Percentiles rank a stretch among this genome's conserved stretches.
These are phyloP conservation scores for Starmerella bombi DNA, from an alignment of 805 yeast genomes.

Conservation along the genomic window DNA sequence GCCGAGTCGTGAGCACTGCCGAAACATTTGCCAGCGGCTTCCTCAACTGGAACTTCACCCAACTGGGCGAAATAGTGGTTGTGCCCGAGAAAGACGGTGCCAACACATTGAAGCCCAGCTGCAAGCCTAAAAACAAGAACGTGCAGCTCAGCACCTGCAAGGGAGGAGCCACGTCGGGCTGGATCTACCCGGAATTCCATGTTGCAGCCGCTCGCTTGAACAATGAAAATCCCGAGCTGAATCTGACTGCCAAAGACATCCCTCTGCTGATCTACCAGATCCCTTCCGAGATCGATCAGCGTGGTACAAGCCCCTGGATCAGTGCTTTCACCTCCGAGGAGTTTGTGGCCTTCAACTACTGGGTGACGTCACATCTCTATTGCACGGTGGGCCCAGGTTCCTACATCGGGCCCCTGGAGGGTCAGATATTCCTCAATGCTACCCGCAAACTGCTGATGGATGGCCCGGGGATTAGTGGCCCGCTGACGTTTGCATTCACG, in stretches of 20 bases:
- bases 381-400: slow-evolving; percentile 26
- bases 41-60: slow-evolving; percentile 17
- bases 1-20: slow-evolving; percentile 30
- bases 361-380: slow-evolving; percentile 20
- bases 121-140: slow-evolving; percentile 1
- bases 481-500: slow-evolving; percentile 37
- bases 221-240: slow-evolving; percentile 25
- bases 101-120: slow-evolving; percentile 18
- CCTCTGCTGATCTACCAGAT: slow-evolving; percentile 33
- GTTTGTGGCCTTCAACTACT: slow-evolving; percentile 23
- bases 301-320: slow-evolving; percentile 34
- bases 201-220: slow-evolving; percentile 21
- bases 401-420: slow-evolving; percentile 26
- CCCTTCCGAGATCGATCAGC: slow-evolving; percentile 40
- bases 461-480: slow-evolving; percentile 27
- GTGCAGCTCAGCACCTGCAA: neutral
- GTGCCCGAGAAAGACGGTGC: slow-evolving; percentile 21
- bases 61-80: slow-evolving; percentile 10
- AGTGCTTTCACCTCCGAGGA: slow-evolving; percentile 25
- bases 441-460: slow-evolving; percentile 35
- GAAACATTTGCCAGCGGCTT: slow-evolving; percentile 20
- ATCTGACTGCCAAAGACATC: slow-evolving; percentile 32
- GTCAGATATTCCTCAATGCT: slow-evolving; percentile 38
- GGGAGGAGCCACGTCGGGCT: neutral
- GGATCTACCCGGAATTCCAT: slow-evolving; percentile 15